phyloP scores from a whole-genome alignment of 139 green algal species.

The Chlamydomonas asymmetrica region DNA sequence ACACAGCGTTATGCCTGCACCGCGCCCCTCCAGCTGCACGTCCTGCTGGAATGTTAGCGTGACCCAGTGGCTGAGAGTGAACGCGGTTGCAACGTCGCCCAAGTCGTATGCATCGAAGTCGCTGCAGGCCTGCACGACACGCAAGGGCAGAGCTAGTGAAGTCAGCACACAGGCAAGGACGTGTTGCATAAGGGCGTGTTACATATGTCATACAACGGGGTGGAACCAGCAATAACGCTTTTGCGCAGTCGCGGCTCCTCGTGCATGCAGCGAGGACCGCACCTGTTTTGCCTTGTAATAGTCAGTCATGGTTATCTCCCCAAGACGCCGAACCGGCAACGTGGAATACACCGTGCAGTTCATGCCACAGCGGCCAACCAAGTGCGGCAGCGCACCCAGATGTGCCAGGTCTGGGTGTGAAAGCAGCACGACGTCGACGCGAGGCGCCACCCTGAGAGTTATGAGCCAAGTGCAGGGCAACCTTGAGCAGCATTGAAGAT shows the following conservation, averaged over 20 bases:
- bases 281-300: constrained; percentile 57
- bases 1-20: constrained; percentile 67
- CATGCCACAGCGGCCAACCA: constrained; percentile 53
- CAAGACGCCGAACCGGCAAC: constrained; percentile 80
- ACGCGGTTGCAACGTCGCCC: constrained; percentile 84
- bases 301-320: constrained; percentile 87
- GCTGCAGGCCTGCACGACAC: constrained; percentile 39
- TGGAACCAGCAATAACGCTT: background rate
- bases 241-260: too few relatives aligned
- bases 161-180: background rate
- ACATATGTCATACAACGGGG: background rate
- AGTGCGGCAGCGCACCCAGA: constrained; percentile 84
- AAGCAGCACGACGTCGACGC: constrained; percentile 78
- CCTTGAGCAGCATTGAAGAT: constrained; percentile 20
- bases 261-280: too few relatives aligned
- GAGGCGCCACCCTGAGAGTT: constrained; percentile 10
- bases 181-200: too few relatives aligned
- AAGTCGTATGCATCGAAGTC: constrained; percentile 75
- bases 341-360: constrained; percentile 78
- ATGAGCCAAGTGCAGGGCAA: background rate
- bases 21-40: background rate
- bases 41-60: background rate
- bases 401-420: constrained; percentile 80
- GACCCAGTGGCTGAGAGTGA: constrained; percentile 37
- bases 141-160: background rate